A percentile compares a stretch with the other conserved stretches of the same genome.
phyloP scores from a whole-genome alignment of 352 stramenopile species.

The Blastocystis sp. region DNA sequence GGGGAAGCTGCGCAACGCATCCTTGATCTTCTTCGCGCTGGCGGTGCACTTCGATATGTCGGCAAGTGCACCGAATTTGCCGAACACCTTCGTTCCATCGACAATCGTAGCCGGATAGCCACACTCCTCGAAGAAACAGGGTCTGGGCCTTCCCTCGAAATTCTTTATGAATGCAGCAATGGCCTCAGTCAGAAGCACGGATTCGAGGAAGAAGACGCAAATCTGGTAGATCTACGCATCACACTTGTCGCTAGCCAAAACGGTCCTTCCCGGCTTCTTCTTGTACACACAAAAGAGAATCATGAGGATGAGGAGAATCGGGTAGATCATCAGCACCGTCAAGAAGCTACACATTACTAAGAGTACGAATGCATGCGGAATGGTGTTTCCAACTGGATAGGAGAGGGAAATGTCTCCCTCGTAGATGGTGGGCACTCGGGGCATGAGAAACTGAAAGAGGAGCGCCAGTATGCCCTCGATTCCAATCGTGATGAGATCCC shows the following conservation, averaged over 20 bases:
- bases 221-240: not conserved
- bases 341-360: slow-evolving; percentile 5
- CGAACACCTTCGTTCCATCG: slow-evolving; percentile 13
- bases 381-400: slow-evolving; percentile 39
- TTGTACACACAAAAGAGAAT: slow-evolving; percentile 2
- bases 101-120: not conserved
- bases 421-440: not conserved
- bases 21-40: slow-evolving; percentile 5
- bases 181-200: slow-evolving; percentile 16
- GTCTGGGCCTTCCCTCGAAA: slow-evolving; percentile 32
- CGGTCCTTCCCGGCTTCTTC: not conserved
- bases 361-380: not conserved
- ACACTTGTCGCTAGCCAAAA: not conserved
- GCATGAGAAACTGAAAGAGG: not conserved
- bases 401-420: slow-evolving; percentile 49
- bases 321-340: slow-evolving; percentile 24
- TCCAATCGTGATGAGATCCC: not conserved
- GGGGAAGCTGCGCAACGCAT: slow-evolving; percentile 36
- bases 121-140: slow-evolving; percentile 59
- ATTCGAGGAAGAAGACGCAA: not conserved
- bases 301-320: not conserved
- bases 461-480: not conserved
- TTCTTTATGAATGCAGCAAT: slow-evolving; percentile 8
- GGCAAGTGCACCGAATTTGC: not conserved
- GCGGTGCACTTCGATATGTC: slow-evolving; percentile 24